These are phyloP conservation scores for Oenanthe sinensis DNA, from an alignment of 129 eudicot species.

Conservation along the genomic window DNA sequence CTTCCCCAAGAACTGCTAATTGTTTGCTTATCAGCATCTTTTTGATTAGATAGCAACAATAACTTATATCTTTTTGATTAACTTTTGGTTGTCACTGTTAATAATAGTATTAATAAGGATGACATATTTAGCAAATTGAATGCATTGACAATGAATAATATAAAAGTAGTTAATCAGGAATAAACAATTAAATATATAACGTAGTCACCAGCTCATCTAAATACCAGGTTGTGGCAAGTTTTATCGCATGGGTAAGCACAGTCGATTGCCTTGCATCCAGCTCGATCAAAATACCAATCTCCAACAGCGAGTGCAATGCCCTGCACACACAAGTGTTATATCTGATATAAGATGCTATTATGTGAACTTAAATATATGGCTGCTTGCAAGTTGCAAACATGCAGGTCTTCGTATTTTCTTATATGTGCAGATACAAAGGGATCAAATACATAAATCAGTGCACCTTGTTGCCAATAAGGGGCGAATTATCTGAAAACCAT, in stretches of 20 bases:
- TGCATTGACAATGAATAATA: background rate
- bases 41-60: background rate
- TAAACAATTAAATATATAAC: background rate
- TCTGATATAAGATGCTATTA: background rate
- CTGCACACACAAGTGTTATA: constrained; percentile 24
- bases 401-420: background rate
- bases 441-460: background rate
- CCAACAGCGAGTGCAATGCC: constrained; percentile 51
- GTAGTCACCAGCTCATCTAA: constrained; percentile 13
- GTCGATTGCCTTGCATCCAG: constrained; percentile 28
- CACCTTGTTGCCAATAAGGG: constrained; percentile 40
- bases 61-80: background rate
- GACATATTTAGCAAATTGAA: background rate
- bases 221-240: constrained; percentile 57
- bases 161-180: background rate
- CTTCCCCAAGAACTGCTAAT: background rate
- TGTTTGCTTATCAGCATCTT: too few species aligned
- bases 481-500: constrained; percentile 43
- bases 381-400: background rate
- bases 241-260: constrained; percentile 58
- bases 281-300: constrained; percentile 54
- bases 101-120: background rate
- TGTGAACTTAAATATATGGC: background rate
- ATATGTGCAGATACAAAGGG: background rate
- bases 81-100: background rate